Evolutionary conservation across 2,329 filamentous ascomycete genomes (phyloP), one percentile per base, ranked within the genome.

Genomic region (Coleophoma crateriformis): DNA sequence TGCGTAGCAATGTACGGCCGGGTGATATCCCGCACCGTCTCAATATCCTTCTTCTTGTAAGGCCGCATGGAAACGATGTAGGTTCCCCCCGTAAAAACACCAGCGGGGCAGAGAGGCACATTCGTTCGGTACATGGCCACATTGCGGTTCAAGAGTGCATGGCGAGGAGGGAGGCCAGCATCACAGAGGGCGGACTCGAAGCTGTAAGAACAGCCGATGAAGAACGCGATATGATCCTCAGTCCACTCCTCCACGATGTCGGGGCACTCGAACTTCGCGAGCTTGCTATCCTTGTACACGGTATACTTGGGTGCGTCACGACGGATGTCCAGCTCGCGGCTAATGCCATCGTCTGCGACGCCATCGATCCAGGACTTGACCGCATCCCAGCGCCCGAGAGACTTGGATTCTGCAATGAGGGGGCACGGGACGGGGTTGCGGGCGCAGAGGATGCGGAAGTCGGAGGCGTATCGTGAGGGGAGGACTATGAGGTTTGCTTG

Each of bases 31-130:
- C 81, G 67, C 1, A 85, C 78, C 13, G 48, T 61, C 20, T 77
- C 72, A 3, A 87, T 61, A 7, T 81, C 73, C 3, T 67, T 58
- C 1, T 54, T 57, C 20, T 60, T 68, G 61, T 85, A 85, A 2
- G 78, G 73, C 38, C 82, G 68, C 82, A 86, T 85, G 0, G 78
- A 84, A 0, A 85, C 81, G 3, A 85, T 78, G 51, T 75, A 80
- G 0, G 73, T 78, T 0, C 68, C 68, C 1, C 67, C 68, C 0
- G 68, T 72, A 60, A 87, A 86, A 10, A 80, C 71, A 1, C 81
- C 82, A 0, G 82, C 72, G 0, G 82, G 75, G 34, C 71, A 72
- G 1, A 86, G 67, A 0, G 77, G 76, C 3, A 83, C 66, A 4
- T 60, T 74, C 0, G 81, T 83, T 14, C 75, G 68, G 58, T 84